Conservation (phyloP, 306 rosid species). For the Quercus engelmannii region DNA sequence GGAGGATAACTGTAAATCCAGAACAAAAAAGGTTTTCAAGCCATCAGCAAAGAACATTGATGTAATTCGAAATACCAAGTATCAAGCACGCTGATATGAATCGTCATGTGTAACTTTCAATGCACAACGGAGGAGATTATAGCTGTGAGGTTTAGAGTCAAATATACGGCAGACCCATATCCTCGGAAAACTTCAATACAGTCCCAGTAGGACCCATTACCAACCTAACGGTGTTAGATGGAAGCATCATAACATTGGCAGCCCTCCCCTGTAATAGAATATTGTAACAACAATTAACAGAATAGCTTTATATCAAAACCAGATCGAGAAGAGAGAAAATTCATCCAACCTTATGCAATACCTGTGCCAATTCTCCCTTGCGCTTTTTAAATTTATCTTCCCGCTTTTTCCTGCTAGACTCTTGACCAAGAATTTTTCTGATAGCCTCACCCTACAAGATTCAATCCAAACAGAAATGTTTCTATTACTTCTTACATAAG, state of each 20-base stretch:
- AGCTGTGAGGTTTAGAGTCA: slow-evolving; percentile 43
- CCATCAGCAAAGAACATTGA: slow-evolving; percentile 10
- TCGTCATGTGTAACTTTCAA: not conserved
- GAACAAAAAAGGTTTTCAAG: not conserved
- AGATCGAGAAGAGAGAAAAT: not conserved
- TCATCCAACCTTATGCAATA: slow-evolving; percentile 19
- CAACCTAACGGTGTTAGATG: slow-evolving; percentile 67
- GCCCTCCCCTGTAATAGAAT: slow-evolving; percentile 68
- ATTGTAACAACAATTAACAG: not conserved
- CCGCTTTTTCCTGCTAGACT: slow-evolving; percentile 82
- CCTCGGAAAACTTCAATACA: slow-evolving; percentile 62
- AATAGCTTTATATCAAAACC: not conserved
- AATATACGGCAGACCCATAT: slow-evolving; percentile 86
- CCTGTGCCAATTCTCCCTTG: slow-evolving; percentile 88
- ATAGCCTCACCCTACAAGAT: slow-evolving; percentile 82
- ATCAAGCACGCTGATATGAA: not conserved
- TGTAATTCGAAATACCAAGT: slow-evolving; percentile 9
- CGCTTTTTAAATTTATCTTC: slow-evolving; percentile 95
- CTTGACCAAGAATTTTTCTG: slow-evolving; percentile 96
- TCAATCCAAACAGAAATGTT: slow-evolving; percentile 5
- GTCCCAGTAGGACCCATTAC: slow-evolving; percentile 77
- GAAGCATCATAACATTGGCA: slow-evolving; percentile 58
- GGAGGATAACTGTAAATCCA: slow-evolving; percentile 78
- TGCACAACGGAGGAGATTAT: not conserved
- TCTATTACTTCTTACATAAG: slow-evolving; percentile 3